Evolutionary conservation across 2,329 filamentous ascomycete species (phyloP).

Genomic region (Arthrobotrys sphaeroides): DNA sequence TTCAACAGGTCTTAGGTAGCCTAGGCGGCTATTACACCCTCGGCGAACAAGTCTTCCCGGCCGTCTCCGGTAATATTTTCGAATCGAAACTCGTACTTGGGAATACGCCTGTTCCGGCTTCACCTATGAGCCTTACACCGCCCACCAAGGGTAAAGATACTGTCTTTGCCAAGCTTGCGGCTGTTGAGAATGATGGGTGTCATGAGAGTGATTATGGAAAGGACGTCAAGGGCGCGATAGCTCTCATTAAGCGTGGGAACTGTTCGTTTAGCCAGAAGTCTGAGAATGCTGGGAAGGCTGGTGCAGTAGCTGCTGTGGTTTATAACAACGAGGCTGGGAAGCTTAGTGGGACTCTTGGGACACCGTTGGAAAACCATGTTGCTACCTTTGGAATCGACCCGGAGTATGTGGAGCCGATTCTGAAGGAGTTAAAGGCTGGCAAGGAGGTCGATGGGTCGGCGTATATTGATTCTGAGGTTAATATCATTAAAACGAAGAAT

Average conservation of each 20-base stretch:
- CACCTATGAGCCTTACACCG: slow-evolving; percentile 73
- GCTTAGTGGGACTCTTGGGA: slow-evolving; percentile 75
- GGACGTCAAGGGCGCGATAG: slow-evolving; percentile 71
- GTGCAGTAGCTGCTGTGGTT: slow-evolving; percentile 75
- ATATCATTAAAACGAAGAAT: slow-evolving; percentile 68
- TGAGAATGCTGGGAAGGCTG: slow-evolving; percentile 72
- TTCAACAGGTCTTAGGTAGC: slow-evolving; percentile 66
- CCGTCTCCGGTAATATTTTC: slow-evolving; percentile 70
- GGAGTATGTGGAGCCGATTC: slow-evolving; percentile 9
- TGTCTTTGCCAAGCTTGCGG: slow-evolving; percentile 70
- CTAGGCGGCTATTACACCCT: slow-evolving; percentile 59
- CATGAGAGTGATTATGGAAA: slow-evolving; percentile 71
- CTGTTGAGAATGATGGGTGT: slow-evolving; percentile 73
- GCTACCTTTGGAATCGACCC: slow-evolving; percentile 47
- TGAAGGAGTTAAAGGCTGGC: slow-evolving; percentile 59
- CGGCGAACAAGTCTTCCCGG: slow-evolving; percentile 72
- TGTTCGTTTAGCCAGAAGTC: slow-evolving; percentile 79
- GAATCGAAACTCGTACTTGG: slow-evolving; percentile 70
- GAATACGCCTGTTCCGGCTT: slow-evolving; percentile 65
- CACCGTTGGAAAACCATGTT: slow-evolving; percentile 60
- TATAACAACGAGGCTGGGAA: slow-evolving; percentile 75
- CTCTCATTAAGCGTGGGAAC: slow-evolving; percentile 74
- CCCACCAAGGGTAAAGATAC: slow-evolving; percentile 70
- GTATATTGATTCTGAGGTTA: slow-evolving; percentile 70
- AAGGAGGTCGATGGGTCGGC: slow-evolving; percentile 67